These are phyloP conservation scores for Vitis hybrid DNA, from an alignment of 177 flowering plant species.

Conservation along the genomic window DNA sequence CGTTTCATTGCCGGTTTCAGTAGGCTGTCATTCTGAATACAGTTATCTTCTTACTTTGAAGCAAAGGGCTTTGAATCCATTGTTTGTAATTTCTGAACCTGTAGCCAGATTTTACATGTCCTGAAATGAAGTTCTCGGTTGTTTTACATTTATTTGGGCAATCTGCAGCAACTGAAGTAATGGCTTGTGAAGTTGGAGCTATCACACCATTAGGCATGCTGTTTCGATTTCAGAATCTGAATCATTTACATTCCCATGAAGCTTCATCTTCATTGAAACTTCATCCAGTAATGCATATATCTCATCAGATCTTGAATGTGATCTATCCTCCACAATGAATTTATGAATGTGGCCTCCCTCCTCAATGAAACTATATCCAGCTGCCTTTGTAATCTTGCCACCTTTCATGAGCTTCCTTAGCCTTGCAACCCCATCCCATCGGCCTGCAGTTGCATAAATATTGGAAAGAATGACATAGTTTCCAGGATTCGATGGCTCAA, in stretches of 20 bases:
- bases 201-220: conserved; percentile 1
- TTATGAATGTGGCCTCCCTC: conserved; percentile 55
- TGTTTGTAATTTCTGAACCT: background rate
- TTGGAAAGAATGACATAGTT: conserved; percentile 83
- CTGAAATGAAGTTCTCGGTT: no score
- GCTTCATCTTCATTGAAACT: conserved; percentile 45
- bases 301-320: conserved; percentile 51
- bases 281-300: conserved; percentile 51
- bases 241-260: conserved; percentile 15
- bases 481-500: conserved; percentile 86
- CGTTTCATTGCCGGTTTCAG: background rate
- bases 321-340: conserved; percentile 73
- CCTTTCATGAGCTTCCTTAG: conserved; percentile 68
- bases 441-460: conserved; percentile 61
- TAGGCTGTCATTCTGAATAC: no score
- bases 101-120: no score
- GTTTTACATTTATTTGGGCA: background rate
- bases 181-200: no score
- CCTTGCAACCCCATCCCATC: conserved; percentile 75
- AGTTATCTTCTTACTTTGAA: no score
- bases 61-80: background rate
- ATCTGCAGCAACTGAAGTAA: no score
- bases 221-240: conserved; percentile 29
- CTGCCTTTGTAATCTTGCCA: conserved; percentile 52
- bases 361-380: conserved; percentile 80